Percentiles rank a stretch among this genome's conserved stretches.
These are phyloP conservation scores for Nidularia pulvinata DNA, from an alignment of 768 basidiomycete genomes.

Conservation along the genomic window DNA sequence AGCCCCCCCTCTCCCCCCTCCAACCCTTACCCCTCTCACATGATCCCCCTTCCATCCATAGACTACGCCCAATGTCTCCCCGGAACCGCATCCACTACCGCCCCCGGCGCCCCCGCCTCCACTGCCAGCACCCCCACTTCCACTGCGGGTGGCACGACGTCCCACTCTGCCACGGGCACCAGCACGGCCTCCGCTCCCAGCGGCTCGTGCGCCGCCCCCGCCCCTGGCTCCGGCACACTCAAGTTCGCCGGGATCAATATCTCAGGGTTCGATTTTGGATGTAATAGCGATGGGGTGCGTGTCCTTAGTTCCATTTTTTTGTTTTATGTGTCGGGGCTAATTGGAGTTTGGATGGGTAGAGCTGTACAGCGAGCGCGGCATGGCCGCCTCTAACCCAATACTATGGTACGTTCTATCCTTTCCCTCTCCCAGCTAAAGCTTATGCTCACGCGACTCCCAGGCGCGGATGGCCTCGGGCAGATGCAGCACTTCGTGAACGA, in stretches of 20 bases:
- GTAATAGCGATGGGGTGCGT: slow-evolving; percentile 36
- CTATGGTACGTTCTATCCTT: too few species aligned
- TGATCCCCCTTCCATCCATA: slow-evolving; percentile 1
- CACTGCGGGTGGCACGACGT: slow-evolving; percentile 14
- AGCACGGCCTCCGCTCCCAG: slow-evolving; percentile 7
- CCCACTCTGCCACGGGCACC: slow-evolving; percentile 1
- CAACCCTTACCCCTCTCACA: neutral
- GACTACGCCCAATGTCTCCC: slow-evolving; percentile 33
- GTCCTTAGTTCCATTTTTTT: neutral
- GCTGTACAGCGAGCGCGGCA: slow-evolving; percentile 32
- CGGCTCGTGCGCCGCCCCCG: slow-evolving; percentile 5
- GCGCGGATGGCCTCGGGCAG: slow-evolving; percentile 48
- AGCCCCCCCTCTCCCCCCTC: slow-evolving; percentile 1
- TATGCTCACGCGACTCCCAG: slow-evolving; percentile 29
- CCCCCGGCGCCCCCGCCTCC: slow-evolving; percentile 8
- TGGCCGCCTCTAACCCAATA: slow-evolving; percentile 34
- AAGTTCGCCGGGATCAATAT: slow-evolving; percentile 49
- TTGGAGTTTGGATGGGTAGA: slow-evolving; percentile 4
- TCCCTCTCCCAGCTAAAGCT: too few species aligned
- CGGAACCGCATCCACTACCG: slow-evolving; percentile 11
- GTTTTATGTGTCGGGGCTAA: too few species aligned
- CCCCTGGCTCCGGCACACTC: slow-evolving; percentile 22
- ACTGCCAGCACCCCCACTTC: slow-evolving; percentile 4
- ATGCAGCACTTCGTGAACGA: slow-evolving; percentile 60
- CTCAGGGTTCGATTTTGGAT: slow-evolving; percentile 56